phyloP scores from a whole-genome alignment of 2,329 filamentous ascomycete species.

The Pseudopithomyces maydicus region DNA sequence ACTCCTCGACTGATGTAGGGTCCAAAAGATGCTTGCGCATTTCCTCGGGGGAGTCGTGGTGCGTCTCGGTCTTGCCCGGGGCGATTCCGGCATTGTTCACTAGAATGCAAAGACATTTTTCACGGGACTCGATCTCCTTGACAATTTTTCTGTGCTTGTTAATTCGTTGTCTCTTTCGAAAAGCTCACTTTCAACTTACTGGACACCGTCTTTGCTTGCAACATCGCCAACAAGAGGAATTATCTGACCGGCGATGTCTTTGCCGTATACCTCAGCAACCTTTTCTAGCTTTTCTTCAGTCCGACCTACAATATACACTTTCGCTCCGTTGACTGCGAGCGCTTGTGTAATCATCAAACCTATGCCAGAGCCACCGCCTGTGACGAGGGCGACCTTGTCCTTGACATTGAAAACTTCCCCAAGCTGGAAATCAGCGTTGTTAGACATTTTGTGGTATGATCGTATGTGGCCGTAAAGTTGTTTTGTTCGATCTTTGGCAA shows the following conservation, averaged over 20 bases:
- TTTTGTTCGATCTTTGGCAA: constrained; percentile 13
- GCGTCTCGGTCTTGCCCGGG: constrained; percentile 41
- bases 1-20: constrained; percentile 51
- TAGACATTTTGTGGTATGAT: constrained; percentile 36
- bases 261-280: constrained; percentile 51
- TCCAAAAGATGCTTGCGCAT: constrained; percentile 53
- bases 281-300: constrained; percentile 55
- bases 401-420: constrained; percentile 45
- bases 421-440: constrained; percentile 41
- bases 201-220: constrained; percentile 50
- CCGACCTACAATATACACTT: constrained; percentile 56
- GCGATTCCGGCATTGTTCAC: constrained; percentile 56
- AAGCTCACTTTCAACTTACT: constrained; percentile 23
- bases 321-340: constrained; percentile 53
- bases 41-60: constrained; percentile 50
- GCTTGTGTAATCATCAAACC: constrained; percentile 55
- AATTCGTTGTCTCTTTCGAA: constrained; percentile 1
- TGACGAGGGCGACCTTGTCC: constrained; percentile 48
- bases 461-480: constrained; percentile 20
- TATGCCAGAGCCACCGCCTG: constrained; percentile 54
- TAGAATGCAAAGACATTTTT: constrained; percentile 52
- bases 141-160: constrained; percentile 40
- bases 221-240: constrained; percentile 53
- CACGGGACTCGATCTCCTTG: constrained; percentile 50
- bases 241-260: constrained; percentile 52